Evolutionary conservation across 192 early-diverging fungal species (phyloP).

Genomic region (Coemansia brasiliensis): DNA sequence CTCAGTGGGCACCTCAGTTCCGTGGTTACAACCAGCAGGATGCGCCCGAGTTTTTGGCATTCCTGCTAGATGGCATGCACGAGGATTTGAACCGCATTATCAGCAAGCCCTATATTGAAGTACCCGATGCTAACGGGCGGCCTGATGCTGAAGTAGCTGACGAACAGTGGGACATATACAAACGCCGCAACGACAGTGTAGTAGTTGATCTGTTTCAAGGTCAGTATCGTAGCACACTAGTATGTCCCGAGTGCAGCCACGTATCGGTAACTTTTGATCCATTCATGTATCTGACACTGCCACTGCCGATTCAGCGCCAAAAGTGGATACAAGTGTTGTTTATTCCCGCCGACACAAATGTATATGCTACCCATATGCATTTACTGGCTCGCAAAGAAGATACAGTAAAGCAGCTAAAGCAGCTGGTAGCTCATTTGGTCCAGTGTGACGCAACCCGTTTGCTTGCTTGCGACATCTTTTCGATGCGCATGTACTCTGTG

Average conservation of each 20-base stretch:
- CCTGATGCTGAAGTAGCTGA: conserved; percentile 68
- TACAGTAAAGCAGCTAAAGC: conserved; percentile 60
- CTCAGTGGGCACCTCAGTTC: conserved; percentile 54
- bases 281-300: conserved; percentile 75
- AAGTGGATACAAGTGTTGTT: conserved; percentile 57
- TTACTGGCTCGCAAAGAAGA: conserved; percentile 67
- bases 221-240: conserved; percentile 63
- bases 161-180: conserved; percentile 74
- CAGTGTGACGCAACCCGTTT: conserved; percentile 10
- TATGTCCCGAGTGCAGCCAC: conserved; percentile 57
- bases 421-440: conserved; percentile 57
- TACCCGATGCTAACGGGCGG: conserved; percentile 69
- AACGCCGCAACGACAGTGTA: conserved; percentile 74
- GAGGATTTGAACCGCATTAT: conserved; percentile 83
- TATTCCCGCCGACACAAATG: conserved; percentile 35
- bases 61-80: conserved; percentile 81
- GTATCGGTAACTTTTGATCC: conserved; percentile 81
- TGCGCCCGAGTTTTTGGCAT: conserved; percentile 81
- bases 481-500: conserved; percentile 28
- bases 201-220: conserved; percentile 80
- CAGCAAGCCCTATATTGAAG: conserved; percentile 77
- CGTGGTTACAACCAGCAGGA: conserved; percentile 82
- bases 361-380: conserved; percentile 49
- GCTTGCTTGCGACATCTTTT: conserved; percentile 33
- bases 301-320: conserved; percentile 71